Percentiles rank a stretch among this genome's conserved stretches.
Conservation (phyloP, 2,329 filamentous ascomycete species). For the Colletotrichum scovillei region DNA sequence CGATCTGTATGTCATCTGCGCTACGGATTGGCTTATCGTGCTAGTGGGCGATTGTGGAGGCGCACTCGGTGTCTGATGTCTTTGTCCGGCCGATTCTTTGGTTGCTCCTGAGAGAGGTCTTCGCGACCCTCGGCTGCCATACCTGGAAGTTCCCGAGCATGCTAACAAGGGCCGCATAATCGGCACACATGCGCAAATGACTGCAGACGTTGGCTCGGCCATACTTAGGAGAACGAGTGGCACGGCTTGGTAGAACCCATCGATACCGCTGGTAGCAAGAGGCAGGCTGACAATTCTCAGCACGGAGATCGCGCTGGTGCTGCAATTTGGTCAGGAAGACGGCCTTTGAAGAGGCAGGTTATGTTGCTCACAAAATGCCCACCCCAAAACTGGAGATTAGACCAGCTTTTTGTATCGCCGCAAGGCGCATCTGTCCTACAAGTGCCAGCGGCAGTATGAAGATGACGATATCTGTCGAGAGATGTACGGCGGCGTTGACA, state of each 20-base stretch:
- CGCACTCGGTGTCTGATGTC: background rate
- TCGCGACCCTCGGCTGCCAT: background rate
- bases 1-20: background rate
- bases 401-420: slow-evolving; percentile 19
- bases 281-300: background rate
- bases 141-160: background rate
- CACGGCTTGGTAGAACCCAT: background rate
- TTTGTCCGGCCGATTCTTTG: background rate
- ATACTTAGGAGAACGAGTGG: slow-evolving; percentile 1
- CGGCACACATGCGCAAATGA: slow-evolving; percentile 9
- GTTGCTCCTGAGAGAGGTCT: background rate
- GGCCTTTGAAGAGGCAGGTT: too few relatives aligned
- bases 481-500: background rate
- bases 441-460: slow-evolving; percentile 31
- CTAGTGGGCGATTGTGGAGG: background rate
- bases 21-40: too few relatives aligned
- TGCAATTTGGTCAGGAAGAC: background rate
- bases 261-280: background rate
- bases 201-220: slow-evolving; percentile 1
- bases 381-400: slow-evolving; percentile 26
- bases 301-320: slow-evolving; percentile 15
- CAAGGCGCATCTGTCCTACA: slow-evolving; percentile 13
- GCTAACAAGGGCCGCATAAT: slow-evolving; percentile 7
- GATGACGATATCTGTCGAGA: slow-evolving; percentile 34
- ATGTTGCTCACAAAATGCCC: slow-evolving; percentile 27